Conservation (phyloP, 73 alveolate species). For the Paramecium biaurelia region DNA sequence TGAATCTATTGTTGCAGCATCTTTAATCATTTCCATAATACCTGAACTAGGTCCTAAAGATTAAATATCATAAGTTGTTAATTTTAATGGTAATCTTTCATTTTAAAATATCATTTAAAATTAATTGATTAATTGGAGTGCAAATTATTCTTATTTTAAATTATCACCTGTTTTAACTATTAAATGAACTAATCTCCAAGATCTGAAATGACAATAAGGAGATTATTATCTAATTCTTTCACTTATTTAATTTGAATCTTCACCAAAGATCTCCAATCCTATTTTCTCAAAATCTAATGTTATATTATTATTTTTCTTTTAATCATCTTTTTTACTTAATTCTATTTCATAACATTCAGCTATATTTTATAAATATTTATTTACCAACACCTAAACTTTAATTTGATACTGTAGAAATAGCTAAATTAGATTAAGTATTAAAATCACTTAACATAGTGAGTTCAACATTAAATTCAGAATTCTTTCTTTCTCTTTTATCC, state of each 20-base stretch:
- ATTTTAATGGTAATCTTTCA: conserved; percentile 63
- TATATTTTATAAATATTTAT: neutral
- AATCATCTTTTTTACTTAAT: neutral
- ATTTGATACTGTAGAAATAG: neutral
- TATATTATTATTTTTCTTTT: neutral
- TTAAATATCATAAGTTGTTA: conserved; percentile 83
- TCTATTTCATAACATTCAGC: conserved; percentile 14
- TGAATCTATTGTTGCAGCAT: conserved; percentile 86
- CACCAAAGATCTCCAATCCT: conserved; percentile 52
- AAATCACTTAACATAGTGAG: neutral
- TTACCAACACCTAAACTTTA: conserved; percentile 7
- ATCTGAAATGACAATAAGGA: conserved; percentile 59
- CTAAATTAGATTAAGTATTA: neutral
- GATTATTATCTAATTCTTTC: conserved; percentile 63
- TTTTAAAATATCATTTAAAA: conserved; percentile 69
- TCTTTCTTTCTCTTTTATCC: conserved; percentile 23
- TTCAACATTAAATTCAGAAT: neutral
- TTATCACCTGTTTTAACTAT: conserved; percentile 73
- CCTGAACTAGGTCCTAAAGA: conserved; percentile 88
- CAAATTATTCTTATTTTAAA: conserved; percentile 75
- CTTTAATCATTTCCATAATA: conserved; percentile 82
- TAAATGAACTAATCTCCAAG: conserved; percentile 61
- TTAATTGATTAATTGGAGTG: conserved; percentile 68
- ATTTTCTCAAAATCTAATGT: neutral
- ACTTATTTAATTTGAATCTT: conserved; percentile 36